Evolutionary conservation across 75 land plant genomes (phyloP).

Genomic region (Pinus albicaulis): DNA sequence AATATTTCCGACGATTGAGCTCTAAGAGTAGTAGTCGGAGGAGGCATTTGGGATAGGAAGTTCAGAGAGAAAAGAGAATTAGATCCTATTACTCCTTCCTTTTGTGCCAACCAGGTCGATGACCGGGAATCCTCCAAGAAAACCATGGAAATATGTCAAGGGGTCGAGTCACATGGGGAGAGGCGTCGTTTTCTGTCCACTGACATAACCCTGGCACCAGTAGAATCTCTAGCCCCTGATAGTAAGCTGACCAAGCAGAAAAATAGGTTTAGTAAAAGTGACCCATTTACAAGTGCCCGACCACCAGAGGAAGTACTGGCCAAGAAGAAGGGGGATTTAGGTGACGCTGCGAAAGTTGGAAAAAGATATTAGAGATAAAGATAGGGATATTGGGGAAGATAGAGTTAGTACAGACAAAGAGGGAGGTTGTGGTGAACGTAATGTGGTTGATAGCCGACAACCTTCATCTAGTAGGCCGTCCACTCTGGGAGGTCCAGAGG

Average conservation of each 20-base stretch:
- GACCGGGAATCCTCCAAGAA: constrained; percentile 11
- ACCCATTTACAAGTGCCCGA: constrained; percentile 32
- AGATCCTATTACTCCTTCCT: neutral
- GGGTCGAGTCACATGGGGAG: neutral
- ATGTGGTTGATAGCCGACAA: constrained; percentile 20
- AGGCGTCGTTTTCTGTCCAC: neutral
- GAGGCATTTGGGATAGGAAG: constrained; percentile 8
- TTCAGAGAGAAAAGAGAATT: neutral
- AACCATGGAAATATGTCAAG: neutral
- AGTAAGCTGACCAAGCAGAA: neutral
- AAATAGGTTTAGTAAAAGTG: constrained; percentile 7
- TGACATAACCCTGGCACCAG: neutral
- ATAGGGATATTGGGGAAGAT: neutral
- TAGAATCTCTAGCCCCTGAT: neutral
- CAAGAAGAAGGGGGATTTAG: constrained; percentile 28
- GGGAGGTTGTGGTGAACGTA: neutral
- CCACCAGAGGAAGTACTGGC: constrained; percentile 39
- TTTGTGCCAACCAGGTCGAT: constrained; percentile 18
- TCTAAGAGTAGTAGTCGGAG: constrained; percentile 8
- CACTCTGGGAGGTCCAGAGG: neutral
- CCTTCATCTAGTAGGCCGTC: constrained; percentile 23
- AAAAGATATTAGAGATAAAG: neutral
- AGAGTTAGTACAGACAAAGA: neutral
- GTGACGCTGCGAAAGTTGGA: neutral
- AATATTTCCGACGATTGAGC: constrained; percentile 7